These are phyloP conservation scores for Trametes hirsuta DNA, from an alignment of 1,284 basidiomycete species.

Conservation along the genomic window DNA sequence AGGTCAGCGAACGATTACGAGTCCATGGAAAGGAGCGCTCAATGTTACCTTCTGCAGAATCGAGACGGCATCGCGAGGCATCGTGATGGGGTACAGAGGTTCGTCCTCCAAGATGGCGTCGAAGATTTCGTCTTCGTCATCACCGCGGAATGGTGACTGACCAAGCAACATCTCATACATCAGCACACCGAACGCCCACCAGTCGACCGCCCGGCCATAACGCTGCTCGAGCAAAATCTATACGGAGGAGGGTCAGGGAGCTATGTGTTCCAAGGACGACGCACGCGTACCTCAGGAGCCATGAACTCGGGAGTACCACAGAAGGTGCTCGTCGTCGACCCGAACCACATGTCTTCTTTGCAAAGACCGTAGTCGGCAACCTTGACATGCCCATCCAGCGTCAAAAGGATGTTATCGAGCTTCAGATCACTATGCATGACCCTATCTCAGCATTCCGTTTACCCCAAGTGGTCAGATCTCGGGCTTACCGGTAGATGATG, in stretches of 20 bases:
- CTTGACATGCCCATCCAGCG: slow-evolving; percentile 97
- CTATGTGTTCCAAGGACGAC: neutral
- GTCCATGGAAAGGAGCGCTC: neutral
- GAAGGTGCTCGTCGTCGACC: slow-evolving; percentile 97
- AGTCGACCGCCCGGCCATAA: slow-evolving; percentile 98
- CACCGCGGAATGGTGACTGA: slow-evolving; percentile 98
- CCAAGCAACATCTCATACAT: slow-evolving; percentile 99
- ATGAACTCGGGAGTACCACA: slow-evolving; percentile 99
- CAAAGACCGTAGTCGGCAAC: slow-evolving; percentile 99
- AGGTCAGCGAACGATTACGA: neutral
- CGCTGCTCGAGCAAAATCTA: slow-evolving; percentile 97
- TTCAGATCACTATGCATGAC: slow-evolving; percentile 80
- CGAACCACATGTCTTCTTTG: slow-evolving; percentile 99
- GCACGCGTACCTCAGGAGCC: slow-evolving; percentile 87
- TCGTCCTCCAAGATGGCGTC: slow-evolving; percentile 99
- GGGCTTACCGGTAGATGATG: slow-evolving; percentile 84
- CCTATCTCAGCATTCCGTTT: slow-evolving; percentile 1
- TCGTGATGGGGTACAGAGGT: slow-evolving; percentile 98
- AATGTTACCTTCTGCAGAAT: slow-evolving; percentile 84
- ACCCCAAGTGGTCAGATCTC: neutral
- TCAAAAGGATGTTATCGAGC: slow-evolving; percentile 97
- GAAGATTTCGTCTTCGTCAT: slow-evolving; percentile 99
- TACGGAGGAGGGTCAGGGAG: neutral
- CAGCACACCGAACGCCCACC: slow-evolving; percentile 99
- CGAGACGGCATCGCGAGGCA: slow-evolving; percentile 97